A percentile compares a stretch with the other conserved stretches of the same genome.
phyloP scores from a whole-genome alignment of 2,329 filamentous ascomycete genomes.

The Tolypocladium pustulatum region DNA sequence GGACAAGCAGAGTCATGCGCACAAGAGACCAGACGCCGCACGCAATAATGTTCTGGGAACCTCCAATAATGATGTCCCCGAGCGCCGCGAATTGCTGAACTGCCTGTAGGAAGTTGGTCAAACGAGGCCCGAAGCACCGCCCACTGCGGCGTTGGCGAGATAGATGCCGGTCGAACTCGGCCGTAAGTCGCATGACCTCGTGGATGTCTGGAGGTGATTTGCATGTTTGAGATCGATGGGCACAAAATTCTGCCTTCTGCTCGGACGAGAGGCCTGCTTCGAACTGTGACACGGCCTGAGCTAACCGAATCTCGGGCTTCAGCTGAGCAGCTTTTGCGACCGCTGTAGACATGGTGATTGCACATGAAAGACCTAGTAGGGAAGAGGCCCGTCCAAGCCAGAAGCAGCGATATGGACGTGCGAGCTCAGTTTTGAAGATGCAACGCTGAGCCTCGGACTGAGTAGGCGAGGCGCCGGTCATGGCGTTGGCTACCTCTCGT shows the following conservation, averaged over 20 bases:
- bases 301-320: not conserved
- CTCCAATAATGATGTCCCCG: not conserved
- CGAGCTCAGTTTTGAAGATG: not conserved
- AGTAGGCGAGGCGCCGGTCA: too few species aligned
- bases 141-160: not conserved
- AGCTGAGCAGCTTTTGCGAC: not conserved
- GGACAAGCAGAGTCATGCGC: not conserved
- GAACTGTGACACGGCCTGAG: not conserved
- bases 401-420: not conserved
- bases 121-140: not conserved
- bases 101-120: not conserved
- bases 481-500: not conserved
- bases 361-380: not conserved
- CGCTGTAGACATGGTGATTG: not conserved
- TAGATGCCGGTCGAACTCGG: not conserved
- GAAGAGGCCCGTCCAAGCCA: not conserved
- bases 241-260: not conserved
- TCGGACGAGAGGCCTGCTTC: not conserved
- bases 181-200: not conserved
- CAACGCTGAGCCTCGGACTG: not conserved
- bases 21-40: not conserved
- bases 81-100: not conserved
- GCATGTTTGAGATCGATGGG: not conserved
- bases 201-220: not conserved
- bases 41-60: not conserved